Conservation (phyloP, 1,284 basidiomycete genomes). For the Marasmius tenuissimus region DNA sequence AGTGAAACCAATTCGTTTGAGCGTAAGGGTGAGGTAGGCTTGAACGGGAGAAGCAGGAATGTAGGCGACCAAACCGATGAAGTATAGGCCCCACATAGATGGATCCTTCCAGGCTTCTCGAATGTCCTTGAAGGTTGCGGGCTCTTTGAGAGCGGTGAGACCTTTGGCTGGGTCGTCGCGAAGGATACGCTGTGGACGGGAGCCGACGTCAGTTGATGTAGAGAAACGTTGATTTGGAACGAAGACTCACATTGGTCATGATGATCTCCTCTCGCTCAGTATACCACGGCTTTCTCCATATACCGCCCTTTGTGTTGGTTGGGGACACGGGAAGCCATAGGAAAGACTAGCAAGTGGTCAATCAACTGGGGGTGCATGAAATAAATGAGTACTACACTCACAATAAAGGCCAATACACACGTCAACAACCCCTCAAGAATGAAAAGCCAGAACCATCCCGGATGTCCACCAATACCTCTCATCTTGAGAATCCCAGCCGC, state of each 20-base stretch:
- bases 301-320: neutral
- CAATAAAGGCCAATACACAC: neutral
- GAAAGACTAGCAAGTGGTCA: neutral
- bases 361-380: neutral
- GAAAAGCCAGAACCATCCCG: neutral
- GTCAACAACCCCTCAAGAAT: neutral
- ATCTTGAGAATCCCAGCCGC: neutral
- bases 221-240: neutral
- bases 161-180: constrained; percentile 1
- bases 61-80: neutral
- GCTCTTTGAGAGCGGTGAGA: neutral
- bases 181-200: neutral
- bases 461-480: neutral
- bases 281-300: neutral
- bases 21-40: neutral
- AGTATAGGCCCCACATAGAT: neutral
- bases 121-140: neutral
- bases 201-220: neutral
- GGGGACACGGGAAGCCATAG: neutral
- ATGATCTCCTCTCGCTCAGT: neutral
- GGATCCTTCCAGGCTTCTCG: neutral
- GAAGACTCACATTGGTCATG: neutral
- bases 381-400: neutral
- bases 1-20: neutral
- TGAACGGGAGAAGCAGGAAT: constrained; percentile 1